Evolutionary conservation across 192 early-diverging fungal species (phyloP).

Genomic region (Coemansia sp.): DNA sequence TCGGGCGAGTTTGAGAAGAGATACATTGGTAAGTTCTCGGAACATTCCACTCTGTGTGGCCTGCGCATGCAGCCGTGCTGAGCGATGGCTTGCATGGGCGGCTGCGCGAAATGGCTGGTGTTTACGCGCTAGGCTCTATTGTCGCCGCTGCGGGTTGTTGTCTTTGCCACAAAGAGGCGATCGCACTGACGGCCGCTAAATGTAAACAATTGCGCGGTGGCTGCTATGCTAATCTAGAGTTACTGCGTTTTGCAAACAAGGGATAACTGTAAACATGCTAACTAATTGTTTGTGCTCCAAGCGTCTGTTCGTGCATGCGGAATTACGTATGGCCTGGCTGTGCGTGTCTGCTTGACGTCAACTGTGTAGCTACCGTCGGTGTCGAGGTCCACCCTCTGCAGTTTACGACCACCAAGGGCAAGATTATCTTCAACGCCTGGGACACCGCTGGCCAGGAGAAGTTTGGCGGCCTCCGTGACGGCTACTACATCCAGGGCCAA

Average conservation of each 20-base stretch:
- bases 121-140: not conserved
- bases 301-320: conserved; percentile 3
- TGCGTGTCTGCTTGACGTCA: conserved; percentile 17
- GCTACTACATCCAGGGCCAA: conserved; percentile 99
- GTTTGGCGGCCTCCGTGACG: conserved; percentile 99
- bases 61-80: not conserved
- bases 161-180: not conserved
- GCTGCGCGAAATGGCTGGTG: not conserved
- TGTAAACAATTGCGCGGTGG: conserved; percentile 7
- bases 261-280: conserved; percentile 6
- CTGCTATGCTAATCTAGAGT: conserved; percentile 2
- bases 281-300: conserved; percentile 8
- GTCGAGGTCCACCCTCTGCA: conserved; percentile 98
- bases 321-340: conserved; percentile 4
- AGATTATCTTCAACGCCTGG: conserved; percentile 99
- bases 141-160: not conserved
- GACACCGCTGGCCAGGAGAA: conserved; percentile 99
- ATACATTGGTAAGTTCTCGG: conserved; percentile 68
- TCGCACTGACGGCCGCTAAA: not conserved
- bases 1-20: conserved; percentile 99
- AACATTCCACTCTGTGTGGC: not conserved
- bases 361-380: conserved; percentile 85
- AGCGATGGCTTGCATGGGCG: not conserved
- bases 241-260: conserved; percentile 10
- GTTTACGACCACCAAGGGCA: conserved; percentile 98